A percentile compares a stretch with the other conserved stretches of the same genome.
phyloP scores from a whole-genome alignment of 768 basidiomycete species.

The Tylopilus intermedius region DNA sequence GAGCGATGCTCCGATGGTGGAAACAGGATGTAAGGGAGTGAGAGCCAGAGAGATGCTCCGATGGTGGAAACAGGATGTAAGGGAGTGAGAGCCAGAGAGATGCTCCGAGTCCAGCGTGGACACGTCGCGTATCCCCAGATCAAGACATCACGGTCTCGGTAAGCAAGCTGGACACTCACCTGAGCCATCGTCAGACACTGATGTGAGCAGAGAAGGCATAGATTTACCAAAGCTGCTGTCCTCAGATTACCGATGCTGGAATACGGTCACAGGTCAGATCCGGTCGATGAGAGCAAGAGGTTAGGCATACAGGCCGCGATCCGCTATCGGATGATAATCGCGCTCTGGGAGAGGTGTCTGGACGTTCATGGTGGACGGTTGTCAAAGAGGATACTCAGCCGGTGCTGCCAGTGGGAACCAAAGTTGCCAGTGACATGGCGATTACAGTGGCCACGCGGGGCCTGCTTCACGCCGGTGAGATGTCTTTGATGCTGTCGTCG shows the following conservation, averaged over 20 bases:
- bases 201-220: not conserved
- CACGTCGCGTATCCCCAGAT: not conserved
- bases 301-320: conserved; percentile 69
- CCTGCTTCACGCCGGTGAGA: not conserved
- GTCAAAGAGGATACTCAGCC: not conserved
- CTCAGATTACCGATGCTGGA: conserved; percentile 76
- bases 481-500: not conserved
- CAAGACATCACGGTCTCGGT: not conserved
- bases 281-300: not conserved
- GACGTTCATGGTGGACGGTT: conserved; percentile 38
- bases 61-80: too few relatives aligned
- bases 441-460: conserved; percentile 1
- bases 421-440: conserved; percentile 8
- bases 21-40: not conserved
- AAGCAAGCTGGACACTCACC: conserved; percentile 40
- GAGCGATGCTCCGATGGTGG: conserved; percentile 2
- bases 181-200: conserved; percentile 54
- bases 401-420: conserved; percentile 1
- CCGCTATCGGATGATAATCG: conserved; percentile 70
- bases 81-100: too few relatives aligned
- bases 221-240: conserved; percentile 66
- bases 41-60: not conserved
- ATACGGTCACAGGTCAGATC: conserved; percentile 6
- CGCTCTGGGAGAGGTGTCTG: conserved; percentile 50
- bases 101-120: not conserved